Evolutionary conservation across 2,329 filamentous ascomycete genomes (phyloP).

Genomic region (Phoma sp.): DNA sequence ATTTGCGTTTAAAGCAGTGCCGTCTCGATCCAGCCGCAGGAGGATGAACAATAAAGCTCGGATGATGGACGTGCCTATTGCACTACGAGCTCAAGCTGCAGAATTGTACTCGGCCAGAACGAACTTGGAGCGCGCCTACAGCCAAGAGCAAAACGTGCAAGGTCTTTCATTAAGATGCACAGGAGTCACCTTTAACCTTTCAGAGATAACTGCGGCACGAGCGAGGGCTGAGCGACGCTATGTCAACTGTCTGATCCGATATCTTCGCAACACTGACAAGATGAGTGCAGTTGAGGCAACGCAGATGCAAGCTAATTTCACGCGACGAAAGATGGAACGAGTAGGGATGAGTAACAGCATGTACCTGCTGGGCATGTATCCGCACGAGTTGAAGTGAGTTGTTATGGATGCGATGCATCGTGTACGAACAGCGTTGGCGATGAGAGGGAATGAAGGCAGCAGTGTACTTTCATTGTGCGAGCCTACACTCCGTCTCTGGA

Average conservation of each 20-base stretch:
- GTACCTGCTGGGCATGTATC: slow-evolving; percentile 22
- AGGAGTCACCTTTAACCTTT: neutral
- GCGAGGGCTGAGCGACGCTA: slow-evolving; percentile 25
- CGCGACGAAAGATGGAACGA: slow-evolving; percentile 18
- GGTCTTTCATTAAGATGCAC: neutral
- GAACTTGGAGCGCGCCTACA: slow-evolving; percentile 21
- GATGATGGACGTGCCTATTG: neutral
- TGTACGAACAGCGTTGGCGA: neutral
- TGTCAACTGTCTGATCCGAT: slow-evolving; percentile 28
- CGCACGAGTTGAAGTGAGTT: slow-evolving; percentile 16
- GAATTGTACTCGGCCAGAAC: slow-evolving; percentile 17
- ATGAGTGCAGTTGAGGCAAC: slow-evolving; percentile 16
- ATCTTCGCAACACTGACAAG: slow-evolving; percentile 20
- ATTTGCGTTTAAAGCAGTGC: neutral
- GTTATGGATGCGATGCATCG: neutral
- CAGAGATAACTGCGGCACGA: slow-evolving; percentile 1
- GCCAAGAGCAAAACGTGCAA: slow-evolving; percentile 13
- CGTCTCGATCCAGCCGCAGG: neutral
- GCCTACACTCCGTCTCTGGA: too few relatives aligned
- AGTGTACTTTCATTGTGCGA: too few relatives aligned
- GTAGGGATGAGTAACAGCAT: slow-evolving; percentile 8
- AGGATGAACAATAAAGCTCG: neutral
- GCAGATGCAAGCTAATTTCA: slow-evolving; percentile 21
- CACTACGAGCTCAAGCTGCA: slow-evolving; percentile 5
- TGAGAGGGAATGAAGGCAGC: neutral